A percentile compares a stretch with the other conserved stretches of the same genome.
phyloP scores from a whole-genome alignment of 331 rosid species.

The Dryas integrifolia region DNA sequence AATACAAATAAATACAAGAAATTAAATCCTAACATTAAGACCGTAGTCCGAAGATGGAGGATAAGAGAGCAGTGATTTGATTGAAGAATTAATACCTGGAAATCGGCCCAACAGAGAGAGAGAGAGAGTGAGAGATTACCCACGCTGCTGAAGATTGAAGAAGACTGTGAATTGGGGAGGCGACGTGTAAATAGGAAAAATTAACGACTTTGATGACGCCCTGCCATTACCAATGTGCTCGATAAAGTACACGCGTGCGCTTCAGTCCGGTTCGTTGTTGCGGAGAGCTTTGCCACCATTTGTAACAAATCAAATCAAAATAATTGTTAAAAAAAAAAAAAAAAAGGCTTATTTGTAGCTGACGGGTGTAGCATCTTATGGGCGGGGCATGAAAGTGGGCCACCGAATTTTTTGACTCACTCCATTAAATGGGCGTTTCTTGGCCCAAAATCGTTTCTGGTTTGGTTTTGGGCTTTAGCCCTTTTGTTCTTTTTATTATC shows the following conservation, averaged over 20 bases:
- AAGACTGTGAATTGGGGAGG: slow-evolving; percentile 1
- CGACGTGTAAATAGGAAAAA: not conserved
- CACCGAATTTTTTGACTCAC: too few species aligned
- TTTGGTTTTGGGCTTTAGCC: too few species aligned
- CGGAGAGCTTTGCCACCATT: not conserved
- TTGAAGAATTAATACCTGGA: slow-evolving; percentile 2
- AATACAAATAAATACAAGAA: not conserved
- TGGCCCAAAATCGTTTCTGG: too few species aligned
- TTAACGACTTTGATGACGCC: not conserved
- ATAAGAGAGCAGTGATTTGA: not conserved
- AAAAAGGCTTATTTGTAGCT: too few species aligned
- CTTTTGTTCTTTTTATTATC: too few species aligned
- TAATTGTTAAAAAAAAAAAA: not conserved
- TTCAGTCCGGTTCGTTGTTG: not conserved
- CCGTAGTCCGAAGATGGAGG: too few species aligned
- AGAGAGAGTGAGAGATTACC: not conserved
- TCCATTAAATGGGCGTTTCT: too few species aligned
- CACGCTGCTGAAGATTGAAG: slow-evolving; percentile 4
- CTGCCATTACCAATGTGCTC: not conserved
- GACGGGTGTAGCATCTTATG: too few species aligned
- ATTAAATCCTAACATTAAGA: not conserved
- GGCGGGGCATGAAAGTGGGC: too few species aligned
- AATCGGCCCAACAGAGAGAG: not conserved
- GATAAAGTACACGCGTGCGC: not conserved
- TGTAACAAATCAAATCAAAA: too few species aligned